phyloP scores from a whole-genome alignment of 805 yeast genomes.

The Jamesozyma rosinii region DNA sequence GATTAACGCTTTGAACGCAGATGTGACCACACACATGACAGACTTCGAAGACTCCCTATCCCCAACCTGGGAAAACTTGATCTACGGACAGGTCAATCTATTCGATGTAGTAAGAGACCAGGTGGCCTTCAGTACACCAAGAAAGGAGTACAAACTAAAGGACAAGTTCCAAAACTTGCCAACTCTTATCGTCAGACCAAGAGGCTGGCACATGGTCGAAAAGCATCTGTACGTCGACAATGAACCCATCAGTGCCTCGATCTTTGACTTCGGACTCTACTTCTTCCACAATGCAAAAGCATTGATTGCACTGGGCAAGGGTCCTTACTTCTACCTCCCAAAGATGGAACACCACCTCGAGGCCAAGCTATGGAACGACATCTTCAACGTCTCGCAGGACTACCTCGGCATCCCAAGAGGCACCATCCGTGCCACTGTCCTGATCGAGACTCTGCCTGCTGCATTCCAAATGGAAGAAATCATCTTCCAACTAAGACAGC shows the following conservation, averaged over 20 bases:
- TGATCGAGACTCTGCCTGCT: constrained; percentile 77
- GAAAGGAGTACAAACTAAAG: constrained; percentile 38
- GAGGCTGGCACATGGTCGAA: constrained; percentile 83
- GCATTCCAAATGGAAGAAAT: constrained; percentile 84
- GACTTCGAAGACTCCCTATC: constrained; percentile 80
- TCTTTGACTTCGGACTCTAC: constrained; percentile 70
- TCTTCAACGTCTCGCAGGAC: constrained; percentile 70
- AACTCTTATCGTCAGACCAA: constrained; percentile 73
- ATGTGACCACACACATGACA: constrained; percentile 76
- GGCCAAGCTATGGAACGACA: constrained; percentile 76
- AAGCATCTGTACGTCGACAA: constrained; percentile 62
- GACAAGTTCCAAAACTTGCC: constrained; percentile 42
- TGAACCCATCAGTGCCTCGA: constrained; percentile 68
- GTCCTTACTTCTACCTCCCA: constrained; percentile 76
- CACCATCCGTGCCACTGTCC: constrained; percentile 69
- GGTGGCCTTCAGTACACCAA: constrained; percentile 40
- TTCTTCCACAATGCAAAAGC: constrained; percentile 67
- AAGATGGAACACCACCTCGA: constrained; percentile 82
- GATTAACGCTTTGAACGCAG: constrained; percentile 69
- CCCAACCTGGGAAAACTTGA: constrained; percentile 74
- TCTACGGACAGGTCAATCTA: constrained; percentile 72
- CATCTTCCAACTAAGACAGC: constrained; percentile 65
- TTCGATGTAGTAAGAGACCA: constrained; percentile 68
- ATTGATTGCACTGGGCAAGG: constrained; percentile 53
- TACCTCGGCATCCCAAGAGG: constrained; percentile 61